Conservation (phyloP, 306 rosid species). For the Chamaecrista fasciculata region DNA sequence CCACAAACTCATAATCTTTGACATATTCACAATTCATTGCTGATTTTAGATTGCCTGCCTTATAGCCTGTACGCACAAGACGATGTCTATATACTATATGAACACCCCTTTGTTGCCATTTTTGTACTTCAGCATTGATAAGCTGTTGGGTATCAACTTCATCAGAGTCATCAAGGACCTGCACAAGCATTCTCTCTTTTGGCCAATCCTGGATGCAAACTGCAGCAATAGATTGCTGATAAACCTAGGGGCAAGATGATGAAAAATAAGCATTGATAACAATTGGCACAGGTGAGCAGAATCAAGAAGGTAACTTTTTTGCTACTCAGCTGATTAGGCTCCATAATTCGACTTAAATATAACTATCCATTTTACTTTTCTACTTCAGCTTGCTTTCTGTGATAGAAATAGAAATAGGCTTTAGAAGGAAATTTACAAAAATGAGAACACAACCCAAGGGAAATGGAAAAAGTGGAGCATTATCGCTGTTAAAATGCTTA, state of each 20-base stretch:
- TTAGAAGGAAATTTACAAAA: neutral
- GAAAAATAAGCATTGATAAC: conserved; percentile 25
- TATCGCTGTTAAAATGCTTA: neutral
- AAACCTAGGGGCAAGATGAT: conserved; percentile 57
- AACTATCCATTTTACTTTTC: neutral
- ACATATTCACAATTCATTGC: conserved; percentile 97
- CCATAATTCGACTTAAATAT: neutral
- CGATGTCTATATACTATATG: conserved; percentile 86
- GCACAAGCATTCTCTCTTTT: conserved; percentile 87
- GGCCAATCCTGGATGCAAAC: conserved; percentile 97
- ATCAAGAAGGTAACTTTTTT: neutral
- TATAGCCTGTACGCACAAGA: conserved; percentile 88
- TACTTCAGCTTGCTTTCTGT: neutral
- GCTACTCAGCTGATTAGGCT: conserved; percentile 8
- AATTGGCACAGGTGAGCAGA: conserved; percentile 1
- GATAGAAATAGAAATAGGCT: neutral
- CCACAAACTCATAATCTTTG: conserved; percentile 91
- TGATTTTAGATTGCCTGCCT: conserved; percentile 98
- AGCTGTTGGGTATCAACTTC: conserved; percentile 75
- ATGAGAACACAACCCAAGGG: neutral
- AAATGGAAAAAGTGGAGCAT: neutral
- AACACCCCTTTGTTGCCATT: conserved; percentile 95
- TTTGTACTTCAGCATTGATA: conserved; percentile 94
- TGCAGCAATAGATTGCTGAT: conserved; percentile 95
- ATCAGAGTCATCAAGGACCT: conserved; percentile 96